Evolutionary conservation across 345 rosid genomes (phyloP).

Genomic region (Eucalyptus erythrocorys): DNA sequence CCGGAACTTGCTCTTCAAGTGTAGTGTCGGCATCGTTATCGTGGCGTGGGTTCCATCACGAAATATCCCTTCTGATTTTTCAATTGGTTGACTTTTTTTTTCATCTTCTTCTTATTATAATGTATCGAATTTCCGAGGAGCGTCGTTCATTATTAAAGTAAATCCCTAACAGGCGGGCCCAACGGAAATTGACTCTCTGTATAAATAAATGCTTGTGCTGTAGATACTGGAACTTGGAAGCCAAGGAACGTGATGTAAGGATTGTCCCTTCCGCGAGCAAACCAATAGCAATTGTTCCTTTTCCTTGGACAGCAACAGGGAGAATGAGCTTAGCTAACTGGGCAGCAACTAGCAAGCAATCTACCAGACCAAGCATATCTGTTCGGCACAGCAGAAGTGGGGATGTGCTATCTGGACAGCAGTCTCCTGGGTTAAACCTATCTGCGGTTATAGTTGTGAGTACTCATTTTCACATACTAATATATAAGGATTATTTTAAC

Average conservation of each 20-base stretch:
- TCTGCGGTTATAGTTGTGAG: rapidly evolving
- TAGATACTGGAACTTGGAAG: background rate
- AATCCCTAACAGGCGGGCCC: background rate
- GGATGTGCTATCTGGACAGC: background rate
- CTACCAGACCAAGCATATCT: background rate
- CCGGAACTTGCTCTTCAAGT: background rate
- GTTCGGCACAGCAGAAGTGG: background rate
- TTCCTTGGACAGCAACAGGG: background rate
- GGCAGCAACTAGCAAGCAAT: background rate
- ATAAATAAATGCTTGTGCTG: background rate
- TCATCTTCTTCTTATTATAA: background rate
- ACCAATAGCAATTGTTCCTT: background rate
- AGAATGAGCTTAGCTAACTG: background rate
- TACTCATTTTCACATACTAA: background rate
- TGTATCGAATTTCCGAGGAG: background rate
- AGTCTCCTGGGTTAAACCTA: background rate
- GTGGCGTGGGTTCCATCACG: background rate
- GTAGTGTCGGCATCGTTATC: background rate
- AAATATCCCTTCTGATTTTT: background rate
- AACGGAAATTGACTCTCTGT: background rate
- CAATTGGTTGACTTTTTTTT: background rate
- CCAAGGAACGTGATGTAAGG: background rate
- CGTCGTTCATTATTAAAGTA: background rate
- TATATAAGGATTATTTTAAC: background rate
- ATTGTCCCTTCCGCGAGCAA: background rate